phyloP scores from a whole-genome alignment of 805 yeast genomes.

The Myxozyma sirexii region DNA sequence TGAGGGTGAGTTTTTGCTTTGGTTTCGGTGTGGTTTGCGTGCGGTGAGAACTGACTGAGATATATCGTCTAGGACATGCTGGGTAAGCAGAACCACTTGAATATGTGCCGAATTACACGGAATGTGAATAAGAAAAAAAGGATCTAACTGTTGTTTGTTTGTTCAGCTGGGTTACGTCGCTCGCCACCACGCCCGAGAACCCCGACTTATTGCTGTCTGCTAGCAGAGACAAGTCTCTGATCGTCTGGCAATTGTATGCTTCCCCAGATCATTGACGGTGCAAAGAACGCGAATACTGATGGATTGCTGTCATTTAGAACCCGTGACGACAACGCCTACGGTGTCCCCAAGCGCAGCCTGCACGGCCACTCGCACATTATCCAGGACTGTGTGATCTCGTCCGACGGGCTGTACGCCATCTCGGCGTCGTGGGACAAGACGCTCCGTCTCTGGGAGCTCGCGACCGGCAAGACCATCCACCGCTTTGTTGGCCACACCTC shows the following conservation, averaged over 20 bases:
- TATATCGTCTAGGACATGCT: conserved; percentile 58
- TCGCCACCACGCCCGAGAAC: conserved; percentile 96
- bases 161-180: conserved; percentile 87
- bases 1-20: conserved; percentile 61
- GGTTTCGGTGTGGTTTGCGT: conserved; percentile 14
- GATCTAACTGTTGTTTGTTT: conserved; percentile 41
- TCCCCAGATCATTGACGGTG: too few relatives aligned
- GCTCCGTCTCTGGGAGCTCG: conserved; percentile 96
- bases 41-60: conserved; percentile 12
- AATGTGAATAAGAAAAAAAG: neutral
- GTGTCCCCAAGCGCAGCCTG: conserved; percentile 96
- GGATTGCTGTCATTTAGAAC: conserved; percentile 41
- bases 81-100: conserved; percentile 45
- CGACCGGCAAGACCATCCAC: conserved; percentile 87
- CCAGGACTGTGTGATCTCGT: conserved; percentile 95
- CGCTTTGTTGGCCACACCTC: conserved; percentile 98
- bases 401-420: conserved; percentile 96
- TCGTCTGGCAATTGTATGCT: conserved; percentile 84
- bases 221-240: conserved; percentile 97
- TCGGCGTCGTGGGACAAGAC: conserved; percentile 99
- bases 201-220: conserved; percentile 98
- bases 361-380: conserved; percentile 99
- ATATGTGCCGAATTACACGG: neutral
- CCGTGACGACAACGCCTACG: conserved; percentile 95
- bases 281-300: neutral